Base-by-base conservation (phyloP, 2,329 filamentous ascomycete genomes). In the Paraphoma sp. region DNA sequence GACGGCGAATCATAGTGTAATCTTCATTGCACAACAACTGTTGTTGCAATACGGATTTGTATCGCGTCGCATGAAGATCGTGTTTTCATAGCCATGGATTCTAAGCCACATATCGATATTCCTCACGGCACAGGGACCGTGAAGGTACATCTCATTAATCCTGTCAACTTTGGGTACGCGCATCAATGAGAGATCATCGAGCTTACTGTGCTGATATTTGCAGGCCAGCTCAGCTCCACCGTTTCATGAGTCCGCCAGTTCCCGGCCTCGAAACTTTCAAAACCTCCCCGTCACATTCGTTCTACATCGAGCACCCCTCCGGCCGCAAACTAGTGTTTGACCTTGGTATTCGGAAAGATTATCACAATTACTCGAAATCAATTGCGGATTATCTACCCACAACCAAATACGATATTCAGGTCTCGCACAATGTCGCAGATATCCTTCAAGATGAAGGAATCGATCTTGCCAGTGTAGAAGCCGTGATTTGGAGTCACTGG, bases 291-390 rank as follows among this genome's bases (percentile, higher is more conserved):
- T 77, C 65, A 9, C 58, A 61, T 43, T 78, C 78, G 3, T 85
- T 84, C 63, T 70, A 83, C 1, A 79, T 85, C 50, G 75, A 82
- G 51, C 81, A 84, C 52, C 70, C 75, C 0, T 75, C 75, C 1
- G 73, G 72, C 6, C 74, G 76, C 42, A 75, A 73, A 18, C 63
- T 81, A 1, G 65, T 84, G 3, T 83, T 82, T 59, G 82, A 84
- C 54, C 73, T 84, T 0, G 80, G 79, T 1, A 72, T 80, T 6
- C 73, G 78, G 5, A 81, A 82, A 60, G 80, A 85, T 61, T 79
- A 68, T 60, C 62, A 80, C 16, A 79, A 79, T 12, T 61, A 61
- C 36, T 56, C 61, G 4, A 61, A 64, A 29, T 45, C 16, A 12
- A 64, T 69, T 33, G 54, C 56, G 3, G 62, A 65, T 1, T 64